Evolutionary conservation across 2,329 filamentous ascomycete genomes (phyloP).

Genomic region (Pseudogymnoascus sp.): DNA sequence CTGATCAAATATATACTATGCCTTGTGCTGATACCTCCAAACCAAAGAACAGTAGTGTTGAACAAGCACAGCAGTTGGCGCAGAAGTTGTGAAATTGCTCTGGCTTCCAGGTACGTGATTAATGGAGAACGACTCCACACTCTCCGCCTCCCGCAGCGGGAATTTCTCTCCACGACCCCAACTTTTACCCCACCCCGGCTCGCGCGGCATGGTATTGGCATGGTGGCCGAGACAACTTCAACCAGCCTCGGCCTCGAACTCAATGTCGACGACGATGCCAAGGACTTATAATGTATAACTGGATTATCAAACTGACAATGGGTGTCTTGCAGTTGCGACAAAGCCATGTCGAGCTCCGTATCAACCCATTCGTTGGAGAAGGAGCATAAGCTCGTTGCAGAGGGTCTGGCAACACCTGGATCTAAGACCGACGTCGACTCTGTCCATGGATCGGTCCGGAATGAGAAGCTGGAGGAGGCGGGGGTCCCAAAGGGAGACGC

Average conservation of each 20-base stretch:
- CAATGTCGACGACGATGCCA: not conserved
- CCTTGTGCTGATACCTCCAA: not conserved
- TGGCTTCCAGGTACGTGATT: not conserved
- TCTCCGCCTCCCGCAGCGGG: not conserved
- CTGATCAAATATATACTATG: not conserved
- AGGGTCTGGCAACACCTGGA: not conserved
- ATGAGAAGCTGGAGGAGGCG: not conserved
- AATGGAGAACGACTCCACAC: not conserved
- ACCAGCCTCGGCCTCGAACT: not conserved
- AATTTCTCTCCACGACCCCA: conserved; percentile 5
- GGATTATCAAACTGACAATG: conserved; percentile 5
- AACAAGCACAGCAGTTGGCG: not conserved
- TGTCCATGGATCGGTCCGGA: not conserved
- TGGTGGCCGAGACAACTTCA: not conserved
- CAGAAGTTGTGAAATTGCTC: not conserved
- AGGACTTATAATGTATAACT: not conserved
- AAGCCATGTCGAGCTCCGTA: conserved; percentile 1
- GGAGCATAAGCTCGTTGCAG: not conserved
- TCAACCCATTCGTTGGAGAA: not conserved
- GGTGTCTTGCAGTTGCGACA: not conserved
- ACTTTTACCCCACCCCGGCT: conserved; percentile 2
- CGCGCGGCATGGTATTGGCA: not conserved
- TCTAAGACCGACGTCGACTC: conserved; percentile 5
- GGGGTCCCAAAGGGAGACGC: not conserved
- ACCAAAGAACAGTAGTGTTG: not conserved